phyloP scores from a whole-genome alignment of 2,329 filamentous ascomycete genomes.

The Coniochaeta sp. region DNA sequence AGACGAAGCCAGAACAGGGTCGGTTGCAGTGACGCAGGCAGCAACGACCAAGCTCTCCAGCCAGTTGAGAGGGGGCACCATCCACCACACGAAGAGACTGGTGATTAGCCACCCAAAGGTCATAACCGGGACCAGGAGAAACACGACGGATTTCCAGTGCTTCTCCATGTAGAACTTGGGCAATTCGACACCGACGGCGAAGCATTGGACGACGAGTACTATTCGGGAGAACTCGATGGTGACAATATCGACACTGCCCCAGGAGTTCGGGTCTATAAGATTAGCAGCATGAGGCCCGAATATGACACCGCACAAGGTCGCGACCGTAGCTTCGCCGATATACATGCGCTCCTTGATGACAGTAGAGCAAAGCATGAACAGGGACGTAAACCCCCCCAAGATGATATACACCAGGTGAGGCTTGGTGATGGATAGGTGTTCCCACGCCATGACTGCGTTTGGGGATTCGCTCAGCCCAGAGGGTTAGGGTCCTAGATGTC shows the following conservation, averaged over 20 bases:
- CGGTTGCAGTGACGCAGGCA: slow-evolving; percentile 93
- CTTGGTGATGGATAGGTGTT: slow-evolving; percentile 78
- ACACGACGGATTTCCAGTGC: slow-evolving; percentile 88
- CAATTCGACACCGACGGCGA: slow-evolving; percentile 84
- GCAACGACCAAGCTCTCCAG: slow-evolving; percentile 81
- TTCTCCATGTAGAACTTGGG: slow-evolving; percentile 95
- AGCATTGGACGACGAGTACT: slow-evolving; percentile 86
- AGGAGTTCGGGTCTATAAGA: slow-evolving; percentile 66
- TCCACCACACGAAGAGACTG: slow-evolving; percentile 90
- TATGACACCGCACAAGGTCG: slow-evolving; percentile 79
- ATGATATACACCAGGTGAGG: slow-evolving; percentile 98
- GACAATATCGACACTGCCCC: slow-evolving; percentile 80
- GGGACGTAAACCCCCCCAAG: slow-evolving; percentile 89
- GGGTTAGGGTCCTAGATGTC: not conserved
- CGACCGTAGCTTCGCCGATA: slow-evolving; percentile 96
- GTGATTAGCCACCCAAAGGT: slow-evolving; percentile 91
- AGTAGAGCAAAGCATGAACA: slow-evolving; percentile 98
- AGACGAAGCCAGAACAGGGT: slow-evolving; percentile 92
- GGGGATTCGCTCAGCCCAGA: not conserved
- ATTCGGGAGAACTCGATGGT: slow-evolving; percentile 86
- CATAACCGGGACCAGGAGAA: slow-evolving; percentile 92
- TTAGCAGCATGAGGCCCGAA: slow-evolving; percentile 81
- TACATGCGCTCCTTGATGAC: slow-evolving; percentile 98
- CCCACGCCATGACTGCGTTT: slow-evolving; percentile 58
- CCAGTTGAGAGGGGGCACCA: slow-evolving; percentile 74